phyloP scores from a whole-genome alignment of 805 yeast genomes.

The Sporopachydermia lactativora region DNA sequence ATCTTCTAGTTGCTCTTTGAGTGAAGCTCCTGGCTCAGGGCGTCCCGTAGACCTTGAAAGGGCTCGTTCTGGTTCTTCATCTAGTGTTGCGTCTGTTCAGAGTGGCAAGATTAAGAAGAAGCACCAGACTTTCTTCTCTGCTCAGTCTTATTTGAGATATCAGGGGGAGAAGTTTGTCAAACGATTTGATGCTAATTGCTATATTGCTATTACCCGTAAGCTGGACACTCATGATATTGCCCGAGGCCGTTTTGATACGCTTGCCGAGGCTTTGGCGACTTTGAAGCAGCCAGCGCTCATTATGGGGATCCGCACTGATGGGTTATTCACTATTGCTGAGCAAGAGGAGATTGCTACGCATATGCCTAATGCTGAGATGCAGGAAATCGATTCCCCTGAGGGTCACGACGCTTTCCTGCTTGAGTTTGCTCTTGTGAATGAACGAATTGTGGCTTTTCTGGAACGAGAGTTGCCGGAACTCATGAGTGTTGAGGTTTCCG shows the following conservation, averaged over 20 bases:
- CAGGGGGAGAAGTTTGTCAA: constrained; percentile 85
- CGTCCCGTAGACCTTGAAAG: not conserved
- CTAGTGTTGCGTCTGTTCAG: not conserved
- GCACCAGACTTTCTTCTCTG: constrained; percentile 61
- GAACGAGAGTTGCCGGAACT: constrained; percentile 40
- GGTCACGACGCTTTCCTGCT: constrained; percentile 95
- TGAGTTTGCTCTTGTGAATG: constrained; percentile 75
- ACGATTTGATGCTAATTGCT: constrained; percentile 94
- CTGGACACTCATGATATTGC: constrained; percentile 91
- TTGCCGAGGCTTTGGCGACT: constrained; percentile 39
- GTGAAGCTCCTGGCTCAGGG: not conserved
- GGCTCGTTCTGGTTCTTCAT: not conserved
- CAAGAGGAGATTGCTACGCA: constrained; percentile 71
- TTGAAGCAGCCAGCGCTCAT: constrained; percentile 67
- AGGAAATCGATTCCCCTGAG: constrained; percentile 76
- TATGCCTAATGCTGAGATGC: constrained; percentile 55
- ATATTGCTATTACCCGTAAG: constrained; percentile 85
- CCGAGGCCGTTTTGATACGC: constrained; percentile 41
- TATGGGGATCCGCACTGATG: constrained; percentile 86
- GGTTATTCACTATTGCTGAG: constrained; percentile 82
- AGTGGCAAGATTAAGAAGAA: not conserved
- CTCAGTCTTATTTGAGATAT: constrained; percentile 87
- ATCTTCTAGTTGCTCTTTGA: not conserved
- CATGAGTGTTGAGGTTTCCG: constrained; percentile 23
- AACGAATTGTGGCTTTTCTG: constrained; percentile 55